Evolutionary conservation across 345 rosid genomes (phyloP), one percentile per base, ranked within the genome.

Genomic region (Citrus unshiu): DNA sequence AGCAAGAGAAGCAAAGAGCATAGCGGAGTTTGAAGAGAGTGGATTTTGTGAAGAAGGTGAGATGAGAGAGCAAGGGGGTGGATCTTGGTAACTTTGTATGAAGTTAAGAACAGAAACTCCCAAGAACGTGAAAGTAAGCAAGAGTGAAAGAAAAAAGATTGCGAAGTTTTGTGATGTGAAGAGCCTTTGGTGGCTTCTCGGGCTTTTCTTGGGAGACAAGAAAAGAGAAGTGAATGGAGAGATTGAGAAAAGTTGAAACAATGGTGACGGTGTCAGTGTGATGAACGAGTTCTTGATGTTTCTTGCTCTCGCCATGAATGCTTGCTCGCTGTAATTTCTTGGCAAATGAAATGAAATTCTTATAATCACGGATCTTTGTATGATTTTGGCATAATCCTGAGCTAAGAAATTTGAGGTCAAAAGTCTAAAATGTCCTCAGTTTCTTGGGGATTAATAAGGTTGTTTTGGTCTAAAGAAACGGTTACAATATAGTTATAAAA

Each of bases 221-320:
- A 90, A 87, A 57, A 88, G 80, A 3, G 75, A 74, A 61, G 78
- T 56, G 54, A 77, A 60, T 6, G 85, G 84, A 9, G 91, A 87
- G 72, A 72, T 51, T 10, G 86, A 77, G 73, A 86, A 62, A 12
- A 85, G 69, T 79, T 83, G 84, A 74, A 81, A 82, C 40, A 83
- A 80, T 6, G 91, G 88, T 21, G 89, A 82, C 57, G 94, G 83
- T 9, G 84, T 63, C 29, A 79, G 8, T 2, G 86, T 73, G 69
- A 79, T n/a, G 76, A 86, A 78, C 0, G 87, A 87, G 65, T 87
- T 88, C 80, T 84, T 90, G 68, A 81, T 70, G 51, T 65, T 91
- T 59, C 89, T 86, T 39, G 86, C 84, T 89, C 87, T 92, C 79
- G 89, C 89, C 94, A 86, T 88, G 66, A 72, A 80, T 72, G 85